Conservation (phyloP, 1,139 yeast genomes). For the Geotrichum klebahnii region DNA sequence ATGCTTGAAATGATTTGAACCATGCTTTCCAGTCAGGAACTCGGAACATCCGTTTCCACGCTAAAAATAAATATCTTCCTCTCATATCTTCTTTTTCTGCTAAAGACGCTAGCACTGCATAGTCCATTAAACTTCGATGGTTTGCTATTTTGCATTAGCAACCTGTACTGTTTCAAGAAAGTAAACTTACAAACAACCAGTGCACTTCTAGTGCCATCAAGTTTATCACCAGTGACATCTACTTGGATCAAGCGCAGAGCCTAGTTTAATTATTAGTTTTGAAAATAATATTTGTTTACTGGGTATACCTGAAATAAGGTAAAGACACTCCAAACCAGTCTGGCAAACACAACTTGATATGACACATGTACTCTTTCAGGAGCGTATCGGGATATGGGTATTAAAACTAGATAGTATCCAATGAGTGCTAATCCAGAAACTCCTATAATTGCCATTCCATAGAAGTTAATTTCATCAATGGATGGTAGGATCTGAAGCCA, state of each 20-base stretch:
- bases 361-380: not conserved
- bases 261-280: constrained; percentile 3
- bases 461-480: not conserved
- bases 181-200: constrained; percentile 18
- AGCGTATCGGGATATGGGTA: not conserved
- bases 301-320: constrained; percentile 1
- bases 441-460: not conserved
- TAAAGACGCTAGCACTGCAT: constrained; percentile 47
- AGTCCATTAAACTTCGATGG: constrained; percentile 56
- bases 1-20: constrained; percentile 24
- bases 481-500: not conserved
- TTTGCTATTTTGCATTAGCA: constrained; percentile 39
- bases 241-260: constrained; percentile 12
- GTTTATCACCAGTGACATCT: constrained; percentile 19
- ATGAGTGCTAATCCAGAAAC: not conserved
- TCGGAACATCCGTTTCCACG: constrained; percentile 31
- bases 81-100: constrained; percentile 35
- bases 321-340: constrained; percentile 3
- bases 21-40: constrained; percentile 29
- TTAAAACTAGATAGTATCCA: not conserved
- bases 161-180: not conserved
- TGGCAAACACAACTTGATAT: not conserved
- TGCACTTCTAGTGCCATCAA: constrained; percentile 21
- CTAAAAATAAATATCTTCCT: constrained; percentile 31
- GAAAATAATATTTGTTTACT: not conserved